Conservation (phyloP, 2,329 filamentous ascomycete species). For the Microascus cirrosus region DNA sequence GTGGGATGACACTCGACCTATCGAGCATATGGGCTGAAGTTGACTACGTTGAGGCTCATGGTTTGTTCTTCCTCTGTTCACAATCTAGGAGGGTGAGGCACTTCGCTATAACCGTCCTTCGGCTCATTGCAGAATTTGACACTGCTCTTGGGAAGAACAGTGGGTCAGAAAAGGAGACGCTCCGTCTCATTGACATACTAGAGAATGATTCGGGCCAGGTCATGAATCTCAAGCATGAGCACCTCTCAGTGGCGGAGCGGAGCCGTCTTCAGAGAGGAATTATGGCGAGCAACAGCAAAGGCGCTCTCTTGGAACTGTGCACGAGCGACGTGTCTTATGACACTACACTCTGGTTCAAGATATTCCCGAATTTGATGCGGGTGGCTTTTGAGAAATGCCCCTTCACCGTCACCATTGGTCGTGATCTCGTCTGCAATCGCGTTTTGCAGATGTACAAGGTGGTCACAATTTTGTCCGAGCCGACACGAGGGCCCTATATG, state of each 20-base stretch:
- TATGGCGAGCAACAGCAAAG: conserved; percentile 71
- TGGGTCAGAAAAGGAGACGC: conserved; percentile 47
- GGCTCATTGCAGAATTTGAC: conserved; percentile 89
- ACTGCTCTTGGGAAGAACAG: conserved; percentile 65
- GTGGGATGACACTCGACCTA: conserved; percentile 69
- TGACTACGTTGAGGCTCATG: conserved; percentile 93
- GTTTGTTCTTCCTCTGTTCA: conserved; percentile 92
- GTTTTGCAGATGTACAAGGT: conserved; percentile 86
- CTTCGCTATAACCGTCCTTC: conserved; percentile 85
- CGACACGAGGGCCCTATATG: conserved; percentile 51
- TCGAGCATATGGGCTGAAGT: conserved; percentile 87
- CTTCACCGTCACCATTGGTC: conserved; percentile 79
- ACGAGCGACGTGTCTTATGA: conserved; percentile 94
- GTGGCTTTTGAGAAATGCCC: conserved; percentile 86
- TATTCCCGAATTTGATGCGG: conserved; percentile 89
- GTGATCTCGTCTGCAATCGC: conserved; percentile 86
- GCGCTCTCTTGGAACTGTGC: conserved; percentile 84
- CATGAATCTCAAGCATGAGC: conserved; percentile 86
- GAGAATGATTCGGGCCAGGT: conserved; percentile 82
- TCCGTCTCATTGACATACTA: conserved; percentile 79
- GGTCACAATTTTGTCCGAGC: conserved; percentile 70
- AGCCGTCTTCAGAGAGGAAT: conserved; percentile 87
- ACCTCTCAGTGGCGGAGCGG: conserved; percentile 81
- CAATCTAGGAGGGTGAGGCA: conserved; percentile 82
- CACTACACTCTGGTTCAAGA: conserved; percentile 91